Evolutionary conservation across 148 eudicot species (phyloP).

Genomic region (Rhododendron mucronatum): DNA sequence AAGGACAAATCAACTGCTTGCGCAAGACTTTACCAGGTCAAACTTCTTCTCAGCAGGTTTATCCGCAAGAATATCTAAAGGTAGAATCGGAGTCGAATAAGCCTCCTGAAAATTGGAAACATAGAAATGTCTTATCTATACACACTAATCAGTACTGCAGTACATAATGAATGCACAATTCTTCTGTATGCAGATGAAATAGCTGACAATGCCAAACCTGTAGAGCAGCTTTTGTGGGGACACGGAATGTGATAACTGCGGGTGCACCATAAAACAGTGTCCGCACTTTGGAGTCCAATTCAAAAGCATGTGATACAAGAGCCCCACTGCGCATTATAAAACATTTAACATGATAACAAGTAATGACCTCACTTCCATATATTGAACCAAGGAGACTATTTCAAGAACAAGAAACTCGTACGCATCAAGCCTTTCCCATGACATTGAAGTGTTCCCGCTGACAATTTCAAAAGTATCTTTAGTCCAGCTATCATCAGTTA

Average conservation of each 20-base stretch:
- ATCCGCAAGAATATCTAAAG: conserved; percentile 78
- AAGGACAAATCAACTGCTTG: neutral
- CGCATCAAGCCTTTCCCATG: conserved; percentile 97
- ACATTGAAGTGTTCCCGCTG: conserved; percentile 62
- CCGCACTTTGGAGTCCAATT: conserved; percentile 68
- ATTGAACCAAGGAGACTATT: neutral
- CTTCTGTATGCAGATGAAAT: neutral
- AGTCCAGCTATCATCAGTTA: conserved; percentile 80
- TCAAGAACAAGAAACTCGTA: conserved; percentile 29
- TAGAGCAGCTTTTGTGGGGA: conserved; percentile 79
- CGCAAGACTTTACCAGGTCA: conserved; percentile 52
- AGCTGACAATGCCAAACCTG: conserved; percentile 49
- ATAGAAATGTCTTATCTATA: neutral
- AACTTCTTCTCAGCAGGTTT: conserved; percentile 65
- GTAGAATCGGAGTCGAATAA: conserved; percentile 74
- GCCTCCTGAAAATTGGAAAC: conserved; percentile 47
- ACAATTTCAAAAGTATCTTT: conserved; percentile 46
- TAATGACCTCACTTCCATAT: neutral
- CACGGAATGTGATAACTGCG: conserved; percentile 68
- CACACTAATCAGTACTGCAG: neutral
- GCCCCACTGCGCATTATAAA: conserved; percentile 48
- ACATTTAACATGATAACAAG: neutral
- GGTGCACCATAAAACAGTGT: conserved; percentile 68
- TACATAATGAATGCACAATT: neutral
- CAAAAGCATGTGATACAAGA: conserved; percentile 64